phyloP scores from a whole-genome alignment of 2,329 filamentous ascomycete genomes.

The Arthrobotrys conoides region DNA sequence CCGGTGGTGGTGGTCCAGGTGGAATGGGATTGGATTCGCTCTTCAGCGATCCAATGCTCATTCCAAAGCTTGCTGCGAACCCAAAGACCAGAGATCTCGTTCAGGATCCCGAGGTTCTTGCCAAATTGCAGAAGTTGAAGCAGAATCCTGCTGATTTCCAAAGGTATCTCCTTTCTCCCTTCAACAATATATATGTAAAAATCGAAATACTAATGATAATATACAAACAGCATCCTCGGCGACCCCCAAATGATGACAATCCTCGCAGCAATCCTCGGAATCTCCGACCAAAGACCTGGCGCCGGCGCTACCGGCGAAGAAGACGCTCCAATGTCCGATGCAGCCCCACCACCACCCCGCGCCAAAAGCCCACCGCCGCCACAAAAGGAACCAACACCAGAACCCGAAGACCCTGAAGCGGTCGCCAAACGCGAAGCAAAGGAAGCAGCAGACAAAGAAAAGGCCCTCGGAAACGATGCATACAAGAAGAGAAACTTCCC shows the following conservation, averaged over 20 bases:
- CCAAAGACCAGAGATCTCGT: constrained; percentile 90
- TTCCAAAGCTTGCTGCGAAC: constrained; percentile 91
- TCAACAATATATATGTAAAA: constrained; percentile 63
- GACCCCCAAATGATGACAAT: constrained; percentile 95
- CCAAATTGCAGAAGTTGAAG: constrained; percentile 85
- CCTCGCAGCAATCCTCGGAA: constrained; percentile 90
- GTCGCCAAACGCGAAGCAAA: constrained; percentile 89
- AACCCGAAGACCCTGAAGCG: constrained; percentile 84
- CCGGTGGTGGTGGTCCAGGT: constrained; percentile 72
- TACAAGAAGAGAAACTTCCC: constrained; percentile 99
- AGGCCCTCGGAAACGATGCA: constrained; percentile 90
- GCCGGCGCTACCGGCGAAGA: constrained; percentile 62
- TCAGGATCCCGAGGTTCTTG: constrained; percentile 88
- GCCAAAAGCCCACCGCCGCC: constrained; percentile 74
- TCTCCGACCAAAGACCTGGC: constrained; percentile 82
- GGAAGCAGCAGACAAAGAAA: constrained; percentile 92
- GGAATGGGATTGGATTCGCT: constrained; percentile 85
- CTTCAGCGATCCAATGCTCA: constrained; percentile 92
- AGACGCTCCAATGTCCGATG: constrained; percentile 65
- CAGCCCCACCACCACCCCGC: constrained; percentile 67
- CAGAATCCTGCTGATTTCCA: constrained; percentile 84
- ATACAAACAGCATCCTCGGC: constrained; percentile 76
- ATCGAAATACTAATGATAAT: constrained; percentile 4
- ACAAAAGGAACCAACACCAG: constrained; percentile 76
- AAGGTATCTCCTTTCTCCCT: constrained; percentile 22